These are phyloP conservation scores for Colletotrichum caudatum DNA, from an alignment of 2,329 filamentous ascomycete genomes.

Conservation along the genomic window DNA sequence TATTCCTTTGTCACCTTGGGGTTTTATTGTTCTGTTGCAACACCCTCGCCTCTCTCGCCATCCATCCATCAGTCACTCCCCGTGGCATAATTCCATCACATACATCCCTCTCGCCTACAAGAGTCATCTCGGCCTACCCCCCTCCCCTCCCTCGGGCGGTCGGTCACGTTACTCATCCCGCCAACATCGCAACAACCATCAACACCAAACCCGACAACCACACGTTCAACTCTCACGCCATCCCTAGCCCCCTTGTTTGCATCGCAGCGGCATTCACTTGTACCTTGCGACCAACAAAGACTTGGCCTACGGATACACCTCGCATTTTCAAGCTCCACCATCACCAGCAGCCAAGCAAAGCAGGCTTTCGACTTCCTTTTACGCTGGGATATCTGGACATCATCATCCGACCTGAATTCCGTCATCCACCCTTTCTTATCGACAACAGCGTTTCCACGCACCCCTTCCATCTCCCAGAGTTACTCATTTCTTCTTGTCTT, in stretches of 20 bases:
- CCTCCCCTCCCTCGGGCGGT: neutral
- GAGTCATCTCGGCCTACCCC: conserved; percentile 38
- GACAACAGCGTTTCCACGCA: conserved; percentile 15
- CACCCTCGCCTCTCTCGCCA: conserved; percentile 33
- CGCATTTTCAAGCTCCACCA: conserved; percentile 28
- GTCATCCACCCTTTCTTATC: conserved; percentile 14
- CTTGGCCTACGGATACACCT: conserved; percentile 25
- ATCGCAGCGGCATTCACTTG: conserved; percentile 65
- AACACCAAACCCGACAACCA: conserved; percentile 29
- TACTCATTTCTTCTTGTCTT: conserved; percentile 26
- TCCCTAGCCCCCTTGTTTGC: conserved; percentile 43
- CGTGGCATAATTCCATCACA: conserved; percentile 40
- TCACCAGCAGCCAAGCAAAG: conserved; percentile 30
- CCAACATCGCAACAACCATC: conserved; percentile 27
- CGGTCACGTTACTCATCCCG: conserved; percentile 40
- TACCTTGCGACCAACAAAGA: conserved; percentile 56
- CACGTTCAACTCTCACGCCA: conserved; percentile 38
- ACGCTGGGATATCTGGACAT: conserved; percentile 27
- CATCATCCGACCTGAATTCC: conserved; percentile 6
- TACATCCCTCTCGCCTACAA: conserved; percentile 39
- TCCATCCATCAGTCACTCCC: conserved; percentile 39
- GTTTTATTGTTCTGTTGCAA: conserved; percentile 40
- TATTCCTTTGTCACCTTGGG: conserved; percentile 45
- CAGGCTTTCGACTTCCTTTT: conserved; percentile 30
- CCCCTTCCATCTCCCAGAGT: conserved; percentile 16